Evolutionary conservation across 2,329 filamentous ascomycete genomes (phyloP), one percentile per base, ranked within the genome.

Genomic region (Penicillium expansum): DNA sequence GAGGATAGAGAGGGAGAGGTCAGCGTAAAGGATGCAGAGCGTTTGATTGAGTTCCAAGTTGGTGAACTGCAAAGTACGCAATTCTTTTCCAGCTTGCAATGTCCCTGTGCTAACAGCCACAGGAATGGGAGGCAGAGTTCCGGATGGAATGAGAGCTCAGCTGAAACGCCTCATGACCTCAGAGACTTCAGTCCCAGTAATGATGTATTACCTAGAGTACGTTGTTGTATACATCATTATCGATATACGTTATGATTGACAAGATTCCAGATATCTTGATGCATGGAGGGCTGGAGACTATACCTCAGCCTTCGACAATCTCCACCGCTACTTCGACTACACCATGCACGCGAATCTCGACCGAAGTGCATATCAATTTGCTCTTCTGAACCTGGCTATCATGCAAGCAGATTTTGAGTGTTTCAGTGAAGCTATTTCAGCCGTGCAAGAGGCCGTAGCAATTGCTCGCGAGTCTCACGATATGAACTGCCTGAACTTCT

Each of bases 301-400:
- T 68, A 86, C 90, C 13, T 91, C 90, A 0, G 89, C 94, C 0
- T 94, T 97, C 70, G 93, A 99, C 68, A 88, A 88, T 63, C 81
- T 99, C 20, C 92, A 97, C 72, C 87, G 91, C 50, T 99, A 97
- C 73, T 99, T 97, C 67, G 94, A 99, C 73, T 97, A 96, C 74
- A 94, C 92, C 1, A 92, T 95, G 85, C 89, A 94, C 67, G 89
- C 86, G 63, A 67, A 60, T 33, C 81, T 86, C 58, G 90, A 96
- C 67, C 87, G 90, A 24, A 84, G 89, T 5, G 92, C 92, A 67
- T 97, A 99, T 69, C 94, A 97, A 70, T 96, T 97, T 70, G 94
- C 94, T 0, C 78, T 97, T 14, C 86, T 99, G 69, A 97, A 97
- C 69, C 83, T 97, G 57, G 93, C 92, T 4, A 91, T 97, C 33